Evolutionary conservation across 306 rosid genomes (phyloP).

Genomic region (Chamaecrista fasciculata): DNA sequence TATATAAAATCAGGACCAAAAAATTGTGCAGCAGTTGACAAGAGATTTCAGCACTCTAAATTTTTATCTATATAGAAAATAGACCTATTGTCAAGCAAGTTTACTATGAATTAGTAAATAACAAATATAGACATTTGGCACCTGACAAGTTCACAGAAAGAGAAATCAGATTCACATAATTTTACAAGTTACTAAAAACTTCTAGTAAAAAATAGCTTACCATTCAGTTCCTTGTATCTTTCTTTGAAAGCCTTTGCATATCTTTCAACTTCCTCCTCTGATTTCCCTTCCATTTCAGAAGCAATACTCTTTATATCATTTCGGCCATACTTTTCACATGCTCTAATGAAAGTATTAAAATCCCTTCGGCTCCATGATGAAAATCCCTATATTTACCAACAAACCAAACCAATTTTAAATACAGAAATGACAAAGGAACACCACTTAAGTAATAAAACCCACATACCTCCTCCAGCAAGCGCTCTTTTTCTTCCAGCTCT

Average conservation of each 20-base stretch:
- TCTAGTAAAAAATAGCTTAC: conserved; percentile 39
- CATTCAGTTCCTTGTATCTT: conserved; percentile 92
- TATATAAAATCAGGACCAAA: neutral
- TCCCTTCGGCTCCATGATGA: conserved; percentile 98
- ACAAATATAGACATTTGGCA: neutral
- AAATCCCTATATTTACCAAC: conserved; percentile 66
- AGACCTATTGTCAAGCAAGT: neutral
- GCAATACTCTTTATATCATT: conserved; percentile 79
- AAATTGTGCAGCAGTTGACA: neutral
- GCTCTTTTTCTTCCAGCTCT: conserved; percentile 93
- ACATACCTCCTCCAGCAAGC: conserved; percentile 72
- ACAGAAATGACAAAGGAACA: conserved; percentile 4
- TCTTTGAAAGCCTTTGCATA: conserved; percentile 82
- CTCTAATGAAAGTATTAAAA: conserved; percentile 93
- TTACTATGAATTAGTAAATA: too few relatives aligned
- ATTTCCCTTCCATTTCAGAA: conserved; percentile 95
- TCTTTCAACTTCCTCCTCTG: conserved; percentile 96
- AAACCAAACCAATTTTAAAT: conserved; percentile 25
- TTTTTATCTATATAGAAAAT: neutral
- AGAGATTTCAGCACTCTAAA: neutral
- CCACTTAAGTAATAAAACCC: conserved; percentile 16
- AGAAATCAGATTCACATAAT: too few relatives aligned
- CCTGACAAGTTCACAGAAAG: neutral
- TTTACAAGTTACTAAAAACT: neutral
- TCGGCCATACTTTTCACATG: conserved; percentile 98